phyloP scores from a whole-genome alignment of 2,329 filamentous ascomycete genomes.

The Furcasterigmium sp. region DNA sequence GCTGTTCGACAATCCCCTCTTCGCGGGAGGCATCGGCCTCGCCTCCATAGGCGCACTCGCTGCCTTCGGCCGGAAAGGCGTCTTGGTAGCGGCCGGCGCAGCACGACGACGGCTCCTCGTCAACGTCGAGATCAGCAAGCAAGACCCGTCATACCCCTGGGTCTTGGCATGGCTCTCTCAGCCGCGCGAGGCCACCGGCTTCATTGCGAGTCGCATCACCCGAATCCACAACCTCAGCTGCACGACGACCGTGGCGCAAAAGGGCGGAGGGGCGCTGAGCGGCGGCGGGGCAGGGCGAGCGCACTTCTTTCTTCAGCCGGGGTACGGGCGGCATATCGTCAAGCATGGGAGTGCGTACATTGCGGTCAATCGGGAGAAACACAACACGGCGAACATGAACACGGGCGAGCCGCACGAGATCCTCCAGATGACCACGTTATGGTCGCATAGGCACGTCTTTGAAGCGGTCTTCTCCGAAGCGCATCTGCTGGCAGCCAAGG shows the following conservation, averaged over 20 bases:
- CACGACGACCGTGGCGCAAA: conserved; percentile 46
- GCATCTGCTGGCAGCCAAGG: conserved; percentile 70
- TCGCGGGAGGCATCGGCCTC: conserved; percentile 77
- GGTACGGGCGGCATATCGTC: conserved; percentile 83
- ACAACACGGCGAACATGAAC: conserved; percentile 72
- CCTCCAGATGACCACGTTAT: conserved; percentile 85
- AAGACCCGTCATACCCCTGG: conserved; percentile 92
- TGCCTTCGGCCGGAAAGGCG: conserved; percentile 73
- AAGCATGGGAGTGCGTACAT: conserved; percentile 86
- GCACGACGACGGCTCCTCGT: conserved; percentile 83
- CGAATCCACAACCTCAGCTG: conserved; percentile 56
- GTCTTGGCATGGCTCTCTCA: conserved; percentile 90
- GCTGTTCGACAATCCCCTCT: conserved; percentile 59
- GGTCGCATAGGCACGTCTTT: conserved; percentile 83
- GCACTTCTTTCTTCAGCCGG: conserved; percentile 83
- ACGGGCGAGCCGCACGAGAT: conserved; percentile 93
- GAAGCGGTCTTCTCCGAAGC: conserved; percentile 87
- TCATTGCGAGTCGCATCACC: conserved; percentile 51
- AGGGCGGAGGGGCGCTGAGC: conserved; percentile 57
- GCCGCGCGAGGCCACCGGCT: conserved; percentile 61
- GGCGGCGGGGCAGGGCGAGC: conserved; percentile 63
- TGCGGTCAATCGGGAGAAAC: conserved; percentile 79
- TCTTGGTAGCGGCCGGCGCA: conserved; percentile 66
- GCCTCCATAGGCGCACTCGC: conserved; percentile 80
- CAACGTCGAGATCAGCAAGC: conserved; percentile 91